Percentiles rank a stretch among this genome's conserved stretches.
Conservation (phyloP, 306 rosid genomes). For the Glycine latifolia region DNA sequence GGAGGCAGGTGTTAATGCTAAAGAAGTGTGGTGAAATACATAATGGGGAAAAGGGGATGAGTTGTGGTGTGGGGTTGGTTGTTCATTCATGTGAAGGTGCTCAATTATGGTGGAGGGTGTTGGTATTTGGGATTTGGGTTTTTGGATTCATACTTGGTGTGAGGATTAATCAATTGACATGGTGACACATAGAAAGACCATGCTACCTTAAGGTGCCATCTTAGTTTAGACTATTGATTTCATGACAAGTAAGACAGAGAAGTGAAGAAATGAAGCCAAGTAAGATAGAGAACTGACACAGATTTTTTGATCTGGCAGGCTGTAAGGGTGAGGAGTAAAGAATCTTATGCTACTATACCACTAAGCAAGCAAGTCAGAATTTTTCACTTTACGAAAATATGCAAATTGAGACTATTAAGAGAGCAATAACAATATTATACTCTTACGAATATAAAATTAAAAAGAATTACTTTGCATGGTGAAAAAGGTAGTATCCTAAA, state of each 20-base stretch:
- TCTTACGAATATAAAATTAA: neutral
- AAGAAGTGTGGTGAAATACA: conserved; percentile 3
- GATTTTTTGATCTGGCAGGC: conserved; percentile 13
- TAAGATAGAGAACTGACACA: conserved; percentile 42
- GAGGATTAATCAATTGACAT: conserved; percentile 2
- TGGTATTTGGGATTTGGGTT: conserved; percentile 48
- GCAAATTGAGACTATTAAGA: neutral
- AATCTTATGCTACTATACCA: neutral
- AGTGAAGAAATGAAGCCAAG: conserved; percentile 49
- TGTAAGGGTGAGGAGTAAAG: neutral
- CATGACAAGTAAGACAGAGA: conserved; percentile 54
- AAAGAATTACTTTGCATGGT: neutral
- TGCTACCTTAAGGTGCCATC: conserved; percentile 30
- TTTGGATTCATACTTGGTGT: conserved; percentile 26
- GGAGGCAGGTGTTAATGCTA: neutral
- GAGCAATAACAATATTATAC: neutral
- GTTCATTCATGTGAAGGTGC: conserved; percentile 42
- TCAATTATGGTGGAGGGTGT: conserved; percentile 41
- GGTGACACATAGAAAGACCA: conserved; percentile 41
- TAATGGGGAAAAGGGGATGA: conserved; percentile 37
- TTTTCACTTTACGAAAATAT: neutral
- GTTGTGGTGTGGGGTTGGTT: conserved; percentile 42
- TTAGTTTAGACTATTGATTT: conserved; percentile 11
- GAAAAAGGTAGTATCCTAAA: conserved; percentile 5
- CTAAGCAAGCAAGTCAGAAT: neutral